These are phyloP conservation scores for Erythrophleum fordii DNA, from an alignment of 306 rosid species.

Conservation along the genomic window DNA sequence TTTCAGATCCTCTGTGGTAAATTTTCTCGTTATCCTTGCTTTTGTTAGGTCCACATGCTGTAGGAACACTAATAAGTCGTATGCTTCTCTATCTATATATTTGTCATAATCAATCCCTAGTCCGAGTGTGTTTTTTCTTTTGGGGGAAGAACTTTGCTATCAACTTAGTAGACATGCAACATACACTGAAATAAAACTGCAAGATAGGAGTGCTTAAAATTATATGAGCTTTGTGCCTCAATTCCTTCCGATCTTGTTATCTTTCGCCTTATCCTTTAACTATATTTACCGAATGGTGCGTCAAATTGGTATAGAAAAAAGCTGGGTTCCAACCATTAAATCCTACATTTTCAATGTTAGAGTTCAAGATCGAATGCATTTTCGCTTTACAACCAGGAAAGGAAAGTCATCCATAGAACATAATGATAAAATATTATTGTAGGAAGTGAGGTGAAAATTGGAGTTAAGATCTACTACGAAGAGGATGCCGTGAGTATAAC, in stretches of 20 bases:
- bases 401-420: background rate
- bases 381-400: background rate
- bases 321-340: background rate
- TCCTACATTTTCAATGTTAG: background rate
- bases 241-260: background rate
- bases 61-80: too few relatives aligned
- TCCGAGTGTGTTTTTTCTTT: too few relatives aligned
- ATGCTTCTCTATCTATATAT: too few relatives aligned
- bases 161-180: too few relatives aligned
- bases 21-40: too few relatives aligned
- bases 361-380: background rate
- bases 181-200: too few relatives aligned
- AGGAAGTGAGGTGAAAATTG: constrained; percentile 10
- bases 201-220: background rate
- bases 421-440: background rate
- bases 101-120: too few relatives aligned
- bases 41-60: too few relatives aligned
- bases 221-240: background rate
- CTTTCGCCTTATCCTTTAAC: background rate
- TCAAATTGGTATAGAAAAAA: background rate
- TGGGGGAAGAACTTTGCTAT: too few relatives aligned
- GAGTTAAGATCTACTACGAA: background rate
- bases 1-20: too few relatives aligned
- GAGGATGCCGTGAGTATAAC: background rate
- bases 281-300: background rate